phyloP scores from a whole-genome alignment of 2,329 filamentous ascomycete genomes.

The Teratosphaeria gauchensis region DNA sequence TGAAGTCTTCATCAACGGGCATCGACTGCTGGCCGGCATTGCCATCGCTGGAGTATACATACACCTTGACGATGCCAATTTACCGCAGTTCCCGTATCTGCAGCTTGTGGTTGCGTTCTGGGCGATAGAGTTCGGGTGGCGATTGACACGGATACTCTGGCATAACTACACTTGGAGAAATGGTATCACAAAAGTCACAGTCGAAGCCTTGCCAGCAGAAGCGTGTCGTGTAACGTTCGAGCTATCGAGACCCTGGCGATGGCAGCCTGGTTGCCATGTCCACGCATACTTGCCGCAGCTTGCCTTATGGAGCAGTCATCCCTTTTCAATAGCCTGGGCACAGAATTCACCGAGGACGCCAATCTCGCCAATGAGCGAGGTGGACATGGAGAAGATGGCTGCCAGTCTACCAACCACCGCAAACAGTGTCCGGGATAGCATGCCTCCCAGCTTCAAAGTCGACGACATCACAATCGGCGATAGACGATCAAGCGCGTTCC shows the following conservation, averaged over 20 bases:
- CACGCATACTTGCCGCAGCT: slow-evolving; percentile 49
- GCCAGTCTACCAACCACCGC: slow-evolving; percentile 1
- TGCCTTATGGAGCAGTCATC: slow-evolving; percentile 35
- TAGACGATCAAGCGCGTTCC: neutral
- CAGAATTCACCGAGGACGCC: slow-evolving; percentile 20
- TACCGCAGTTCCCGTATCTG: slow-evolving; percentile 65
- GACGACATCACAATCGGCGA: neutral
- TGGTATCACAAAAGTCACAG: slow-evolving; percentile 42
- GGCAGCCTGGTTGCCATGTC: slow-evolving; percentile 49
- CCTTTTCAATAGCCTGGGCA: slow-evolving; percentile 43
- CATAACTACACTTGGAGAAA: slow-evolving; percentile 44
- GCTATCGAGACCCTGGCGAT: slow-evolving; percentile 43
- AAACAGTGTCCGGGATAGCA: neutral
- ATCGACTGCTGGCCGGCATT: slow-evolving; percentile 65
- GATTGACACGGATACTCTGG: slow-evolving; percentile 41
- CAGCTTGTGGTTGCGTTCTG: slow-evolving; percentile 67
- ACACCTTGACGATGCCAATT: slow-evolving; percentile 59
- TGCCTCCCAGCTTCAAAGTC: neutral
- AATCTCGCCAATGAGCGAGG: slow-evolving; percentile 17
- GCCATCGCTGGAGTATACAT: slow-evolving; percentile 64
- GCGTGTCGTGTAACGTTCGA: slow-evolving; percentile 53
- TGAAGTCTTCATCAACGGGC: slow-evolving; percentile 84
- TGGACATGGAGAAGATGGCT: slow-evolving; percentile 27
- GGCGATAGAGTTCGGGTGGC: slow-evolving; percentile 52
- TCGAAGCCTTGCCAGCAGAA: slow-evolving; percentile 51